Conservation (phyloP, 768 basidiomycete genomes). For the Hemileccinum impolitum region DNA sequence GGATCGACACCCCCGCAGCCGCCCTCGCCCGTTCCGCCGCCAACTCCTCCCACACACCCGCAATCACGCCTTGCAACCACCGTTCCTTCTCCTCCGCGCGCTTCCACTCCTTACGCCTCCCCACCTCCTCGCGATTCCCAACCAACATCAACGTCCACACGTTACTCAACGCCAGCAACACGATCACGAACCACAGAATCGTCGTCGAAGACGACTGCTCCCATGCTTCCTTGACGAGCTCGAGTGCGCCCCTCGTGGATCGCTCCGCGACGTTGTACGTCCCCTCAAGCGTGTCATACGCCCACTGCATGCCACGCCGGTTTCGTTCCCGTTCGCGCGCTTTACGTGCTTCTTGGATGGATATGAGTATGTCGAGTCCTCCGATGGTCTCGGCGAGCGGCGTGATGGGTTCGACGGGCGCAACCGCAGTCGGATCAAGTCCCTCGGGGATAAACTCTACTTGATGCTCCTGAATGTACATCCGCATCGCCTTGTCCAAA, state of each 20-base stretch:
- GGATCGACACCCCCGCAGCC: slow-evolving; percentile 8
- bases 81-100: slow-evolving; percentile 66
- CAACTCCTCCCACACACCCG: slow-evolving; percentile 71
- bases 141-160: slow-evolving; percentile 59
- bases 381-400: slow-evolving; percentile 16
- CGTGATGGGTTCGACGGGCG: slow-evolving; percentile 40
- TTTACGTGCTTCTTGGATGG: slow-evolving; percentile 32
- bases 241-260: slow-evolving; percentile 68
- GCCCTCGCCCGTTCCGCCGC: slow-evolving; percentile 39
- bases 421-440: slow-evolving; percentile 56
- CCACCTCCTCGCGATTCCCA: slow-evolving; percentile 45
- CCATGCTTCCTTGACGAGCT: slow-evolving; percentile 77
- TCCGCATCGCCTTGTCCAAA: slow-evolving; percentile 79
- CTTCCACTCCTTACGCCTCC: slow-evolving; percentile 44
- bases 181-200: slow-evolving; percentile 71
- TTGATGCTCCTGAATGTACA: slow-evolving; percentile 86
- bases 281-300: slow-evolving; percentile 81
- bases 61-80: slow-evolving; percentile 71
- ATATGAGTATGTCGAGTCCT: slow-evolving; percentile 6
- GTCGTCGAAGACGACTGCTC: slow-evolving; percentile 71
- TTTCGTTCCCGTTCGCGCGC: slow-evolving; percentile 67
- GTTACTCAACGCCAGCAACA: slow-evolving; percentile 72
- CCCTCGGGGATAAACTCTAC: slow-evolving; percentile 88
- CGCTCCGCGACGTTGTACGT: slow-evolving; percentile 67
- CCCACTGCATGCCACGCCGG: slow-evolving; percentile 79